Base-by-base conservation (phyloP, 2,329 filamentous ascomycete species). In the Stemphylium lycopersici region DNA sequence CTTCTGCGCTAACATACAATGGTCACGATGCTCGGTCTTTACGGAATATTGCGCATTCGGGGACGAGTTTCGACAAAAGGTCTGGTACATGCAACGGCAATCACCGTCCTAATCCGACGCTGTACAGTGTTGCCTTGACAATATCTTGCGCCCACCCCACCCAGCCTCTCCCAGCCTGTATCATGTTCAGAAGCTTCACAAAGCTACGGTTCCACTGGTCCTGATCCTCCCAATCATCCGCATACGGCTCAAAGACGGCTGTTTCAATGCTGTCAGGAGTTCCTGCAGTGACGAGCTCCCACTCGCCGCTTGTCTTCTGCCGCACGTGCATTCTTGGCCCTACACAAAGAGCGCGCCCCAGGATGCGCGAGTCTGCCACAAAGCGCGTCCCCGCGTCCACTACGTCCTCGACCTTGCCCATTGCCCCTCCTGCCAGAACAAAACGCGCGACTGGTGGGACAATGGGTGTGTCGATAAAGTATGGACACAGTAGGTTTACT, bases 401-500 rank as follows among this genome's bases (percentile, higher is more conserved):
- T 1, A 89, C 87, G 65, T 89, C 85, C 29, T 80, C 80, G 33
- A 81, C 70, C 37, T 78, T 77, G 1, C 82, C 85, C 58, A 81
- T 76, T 2, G 78, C 82, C 3, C 76, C 79, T 12, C 87, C 87
- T 0, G 85, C 82, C 2, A 89, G 77, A 13, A 87, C 54, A 2
- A 81, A 56, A 24, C 82, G 77, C 15, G 78, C 84, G 1, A 61
- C 51, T 1, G 73, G 54, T 0, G 79, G 73, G 3, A 87, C 68
- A 39, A 90, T 80, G n/a, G 85, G 83, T 12, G 84, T 87, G 62
- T 86, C 82, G 63, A 83, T 80, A 69, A 88, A 90, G 72, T 89
- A 90, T 0, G 87, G 87, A 53, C 81, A 82, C n/a, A 90, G 70
- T 65, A 89, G 78, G 67, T 90, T 90, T 55, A 88, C 77, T 39